Percentiles rank a stretch among this genome's conserved stretches.
These are phyloP conservation scores for Chaetomiaceae sp. DNA, from an alignment of 2,329 filamentous ascomycete species.

Conservation along the genomic window DNA sequence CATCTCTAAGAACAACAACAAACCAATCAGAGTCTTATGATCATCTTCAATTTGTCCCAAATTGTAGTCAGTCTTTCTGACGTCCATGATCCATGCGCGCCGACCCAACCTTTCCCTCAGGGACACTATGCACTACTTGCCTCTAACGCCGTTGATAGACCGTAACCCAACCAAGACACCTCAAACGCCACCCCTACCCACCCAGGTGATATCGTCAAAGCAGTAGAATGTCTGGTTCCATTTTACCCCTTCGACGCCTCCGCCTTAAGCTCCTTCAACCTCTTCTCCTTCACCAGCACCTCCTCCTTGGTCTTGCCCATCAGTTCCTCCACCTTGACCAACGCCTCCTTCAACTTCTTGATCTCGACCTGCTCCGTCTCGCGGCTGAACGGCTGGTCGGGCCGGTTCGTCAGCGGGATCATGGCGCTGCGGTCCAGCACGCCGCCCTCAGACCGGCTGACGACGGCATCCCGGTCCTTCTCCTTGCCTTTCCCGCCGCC, in stretches of 20 bases:
- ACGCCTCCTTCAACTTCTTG: slow-evolving; percentile 56
- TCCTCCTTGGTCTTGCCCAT: slow-evolving; percentile 52
- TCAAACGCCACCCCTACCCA: too few relatives aligned
- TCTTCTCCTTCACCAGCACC: slow-evolving; percentile 59
- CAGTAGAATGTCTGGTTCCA: neutral
- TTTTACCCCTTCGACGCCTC: slow-evolving; percentile 32
- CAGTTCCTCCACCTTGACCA: slow-evolving; percentile 57
- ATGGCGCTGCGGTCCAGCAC: slow-evolving; percentile 65
- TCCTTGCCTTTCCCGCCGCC: slow-evolving; percentile 34
- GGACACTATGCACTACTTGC: too few relatives aligned
- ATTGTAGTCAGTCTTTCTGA: too few relatives aligned
- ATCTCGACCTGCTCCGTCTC: slow-evolving; percentile 62
- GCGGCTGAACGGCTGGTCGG: slow-evolving; percentile 65
- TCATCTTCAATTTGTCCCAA: neutral
- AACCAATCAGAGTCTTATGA: neutral
- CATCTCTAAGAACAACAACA: slow-evolving; percentile 19
- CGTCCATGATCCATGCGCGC: too few relatives aligned
- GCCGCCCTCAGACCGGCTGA: slow-evolving; percentile 38
- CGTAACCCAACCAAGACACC: too few relatives aligned
- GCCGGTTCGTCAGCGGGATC: slow-evolving; percentile 61
- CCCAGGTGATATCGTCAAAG: too few relatives aligned
- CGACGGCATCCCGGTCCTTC: slow-evolving; percentile 36
- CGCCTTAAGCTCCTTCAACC: slow-evolving; percentile 53
- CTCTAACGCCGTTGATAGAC: too few relatives aligned
- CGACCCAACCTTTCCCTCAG: too few relatives aligned